Percentiles rank a stretch among this genome's conserved stretches.
phyloP scores from a whole-genome alignment of 371 early-diverging fungal species.

The Saksenaea oblongispora region DNA sequence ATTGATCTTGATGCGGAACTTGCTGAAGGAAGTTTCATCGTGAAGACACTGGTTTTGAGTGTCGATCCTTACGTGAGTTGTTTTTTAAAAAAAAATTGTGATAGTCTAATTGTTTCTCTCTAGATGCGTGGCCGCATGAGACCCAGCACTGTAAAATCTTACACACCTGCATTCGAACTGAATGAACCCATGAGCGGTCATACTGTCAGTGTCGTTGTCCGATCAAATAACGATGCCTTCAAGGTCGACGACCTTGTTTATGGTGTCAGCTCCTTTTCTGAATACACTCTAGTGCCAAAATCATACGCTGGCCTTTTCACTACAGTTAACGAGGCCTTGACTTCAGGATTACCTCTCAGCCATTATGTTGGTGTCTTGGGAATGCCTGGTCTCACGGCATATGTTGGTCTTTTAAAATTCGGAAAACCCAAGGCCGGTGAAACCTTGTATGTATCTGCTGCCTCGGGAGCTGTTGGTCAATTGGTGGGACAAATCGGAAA shows the following conservation, averaged over 20 bases:
- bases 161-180: constrained; percentile 54
- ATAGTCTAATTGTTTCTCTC: constrained; percentile 20
- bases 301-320: constrained; percentile 32
- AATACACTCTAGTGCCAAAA: constrained; percentile 41
- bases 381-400: constrained; percentile 58
- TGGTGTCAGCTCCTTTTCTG: constrained; percentile 52
- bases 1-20: constrained; percentile 36
- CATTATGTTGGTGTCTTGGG: constrained; percentile 58
- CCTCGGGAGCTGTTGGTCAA: constrained; percentile 61
- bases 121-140: constrained; percentile 71
- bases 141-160: constrained; percentile 43
- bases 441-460: constrained; percentile 56
- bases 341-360: constrained; percentile 44
- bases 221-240: constrained; percentile 54
- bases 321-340: constrained; percentile 41
- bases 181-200: constrained; percentile 61
- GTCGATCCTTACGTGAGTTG: background rate
- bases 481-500: constrained; percentile 71
- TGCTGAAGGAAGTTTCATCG: constrained; percentile 52
- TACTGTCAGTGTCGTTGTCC: constrained; percentile 65
- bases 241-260: constrained; percentile 65
- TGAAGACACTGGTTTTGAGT: constrained; percentile 45
- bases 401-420: constrained; percentile 27
- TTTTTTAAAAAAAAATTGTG: background rate
- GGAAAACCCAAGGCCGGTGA: constrained; percentile 50